Base-by-base conservation (phyloP, 768 basidiomycete species). In the Gelatoporia subvermispora region DNA sequence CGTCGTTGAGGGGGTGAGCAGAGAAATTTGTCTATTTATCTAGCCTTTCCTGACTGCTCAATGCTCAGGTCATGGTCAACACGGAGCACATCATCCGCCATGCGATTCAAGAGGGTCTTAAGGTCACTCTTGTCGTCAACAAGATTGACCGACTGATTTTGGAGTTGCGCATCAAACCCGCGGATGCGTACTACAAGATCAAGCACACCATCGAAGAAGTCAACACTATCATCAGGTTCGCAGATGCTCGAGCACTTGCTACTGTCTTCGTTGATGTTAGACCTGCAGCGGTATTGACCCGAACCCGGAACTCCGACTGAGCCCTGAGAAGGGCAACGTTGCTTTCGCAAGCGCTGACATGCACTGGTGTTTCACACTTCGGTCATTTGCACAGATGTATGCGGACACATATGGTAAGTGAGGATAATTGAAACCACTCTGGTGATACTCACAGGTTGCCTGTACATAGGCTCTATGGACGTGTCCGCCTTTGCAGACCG, bases 161-260 rank as follows among this genome's bases (percentile, higher is more conserved):
- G 47, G 96, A 99, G 69, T 75, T 99, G 49, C 84, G 96, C 40
- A 84, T 99, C 62, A 94, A 94, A 61, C 96, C 96, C 47, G 72
- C 84, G 36, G 96, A 99, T 60, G 96, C 96, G 0, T 99, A 91
- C 73, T 97, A 94, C 73, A 99, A 99, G 76, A 92, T 99, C 56
- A 95, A 92, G 67, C 95, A 98, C 65, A 97, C 94, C 2, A 95
- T 99, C 47, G 96, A 99, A 64, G 96, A 99, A 66, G 85, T 99
- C 45, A 99, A 99, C 66, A 89, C 85, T 1, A 86, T 94, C 66
- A 97, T 99, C 63, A 87, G 91, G 91, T 93, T 48, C 52, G 74
- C 60, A 49, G 8, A 18, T 15, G 2, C 24, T 24, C 31, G 45
- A 46, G 37, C 15, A 18, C 40, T 11, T 24, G 10, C 34, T 23